These are phyloP conservation scores for Selenicereus undatus DNA, from an alignment of 148 eudicot genomes.

Conservation along the genomic window DNA sequence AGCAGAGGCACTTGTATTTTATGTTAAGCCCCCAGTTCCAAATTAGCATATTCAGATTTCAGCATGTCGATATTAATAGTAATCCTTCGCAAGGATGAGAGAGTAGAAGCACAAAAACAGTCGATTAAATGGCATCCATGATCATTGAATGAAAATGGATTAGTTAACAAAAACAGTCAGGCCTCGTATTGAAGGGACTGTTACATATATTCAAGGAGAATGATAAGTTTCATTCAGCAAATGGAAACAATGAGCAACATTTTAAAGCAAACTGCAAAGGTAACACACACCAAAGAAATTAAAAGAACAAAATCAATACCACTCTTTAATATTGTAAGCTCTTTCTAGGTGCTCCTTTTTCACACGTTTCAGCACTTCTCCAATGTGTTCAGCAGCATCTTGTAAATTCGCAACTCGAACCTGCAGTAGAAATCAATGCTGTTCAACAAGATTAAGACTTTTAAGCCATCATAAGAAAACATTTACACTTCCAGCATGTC, in stretches of 20 bases:
- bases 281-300: not conserved
- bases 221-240: not conserved
- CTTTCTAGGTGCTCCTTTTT: constrained; percentile 75
- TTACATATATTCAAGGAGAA: not conserved
- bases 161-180: not conserved
- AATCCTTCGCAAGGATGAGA: not conserved
- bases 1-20: not conserved
- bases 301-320: constrained; percentile 31
- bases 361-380: constrained; percentile 81
- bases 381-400: constrained; percentile 88
- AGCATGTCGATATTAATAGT: not conserved
- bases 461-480: not conserved
- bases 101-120: not conserved
- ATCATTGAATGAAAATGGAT: not conserved
- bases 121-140: not conserved
- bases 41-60: not conserved
- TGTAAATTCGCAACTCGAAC: constrained; percentile 90
- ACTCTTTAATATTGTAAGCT: constrained; percentile 73
- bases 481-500: not conserved
- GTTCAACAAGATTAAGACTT: not conserved
- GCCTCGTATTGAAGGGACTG: not conserved
- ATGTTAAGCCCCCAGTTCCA: not conserved
- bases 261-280: not conserved
- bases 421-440: constrained; percentile 31
- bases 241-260: not conserved